A percentile compares a stretch with the other conserved stretches of the same genome.
phyloP scores from a whole-genome alignment of 805 yeast species.

The Wickerhamiella nectarea region DNA sequence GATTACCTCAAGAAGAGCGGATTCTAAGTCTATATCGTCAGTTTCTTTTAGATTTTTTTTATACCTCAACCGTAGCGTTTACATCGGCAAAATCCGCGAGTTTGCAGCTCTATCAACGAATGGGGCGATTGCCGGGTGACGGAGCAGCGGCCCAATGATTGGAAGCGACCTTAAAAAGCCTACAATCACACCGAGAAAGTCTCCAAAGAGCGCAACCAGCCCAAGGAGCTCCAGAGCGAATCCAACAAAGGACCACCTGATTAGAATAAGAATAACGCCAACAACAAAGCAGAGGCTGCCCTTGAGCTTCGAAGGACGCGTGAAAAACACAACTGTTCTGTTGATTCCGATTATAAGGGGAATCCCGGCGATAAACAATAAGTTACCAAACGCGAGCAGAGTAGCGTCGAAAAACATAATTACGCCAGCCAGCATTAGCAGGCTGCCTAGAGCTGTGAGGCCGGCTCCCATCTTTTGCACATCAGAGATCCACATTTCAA shows the following conservation, averaged over 20 bases:
- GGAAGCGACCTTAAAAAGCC: constrained; percentile 82
- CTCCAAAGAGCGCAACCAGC: constrained; percentile 82
- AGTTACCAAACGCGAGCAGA: constrained; percentile 77
- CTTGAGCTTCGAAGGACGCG: constrained; percentile 73
- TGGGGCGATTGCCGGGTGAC: constrained; percentile 76
- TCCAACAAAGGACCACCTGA: constrained; percentile 70
- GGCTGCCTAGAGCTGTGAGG: constrained; percentile 59
- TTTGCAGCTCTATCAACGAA: constrained; percentile 49
- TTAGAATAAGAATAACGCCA: constrained; percentile 64
- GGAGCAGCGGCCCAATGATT: constrained; percentile 67
- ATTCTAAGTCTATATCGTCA: background rate
- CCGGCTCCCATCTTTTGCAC: constrained; percentile 67
- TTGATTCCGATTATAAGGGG: constrained; percentile 77
- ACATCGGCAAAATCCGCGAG: constrained; percentile 53
- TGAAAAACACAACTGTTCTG: constrained; percentile 67
- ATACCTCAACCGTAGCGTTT: no score
- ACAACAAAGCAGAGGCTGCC: constrained; percentile 67
- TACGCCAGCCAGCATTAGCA: constrained; percentile 70
- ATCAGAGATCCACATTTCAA: constrained; percentile 26
- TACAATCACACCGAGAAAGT: constrained; percentile 79
- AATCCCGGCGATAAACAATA: constrained; percentile 67
- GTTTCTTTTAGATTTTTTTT: background rate
- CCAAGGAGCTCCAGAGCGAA: constrained; percentile 78
- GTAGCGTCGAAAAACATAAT: constrained; percentile 80
- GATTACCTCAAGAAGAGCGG: constrained; percentile 49